Base-by-base conservation (phyloP, 345 rosid genomes). In the Bruguiera gymnorhiza region DNA sequence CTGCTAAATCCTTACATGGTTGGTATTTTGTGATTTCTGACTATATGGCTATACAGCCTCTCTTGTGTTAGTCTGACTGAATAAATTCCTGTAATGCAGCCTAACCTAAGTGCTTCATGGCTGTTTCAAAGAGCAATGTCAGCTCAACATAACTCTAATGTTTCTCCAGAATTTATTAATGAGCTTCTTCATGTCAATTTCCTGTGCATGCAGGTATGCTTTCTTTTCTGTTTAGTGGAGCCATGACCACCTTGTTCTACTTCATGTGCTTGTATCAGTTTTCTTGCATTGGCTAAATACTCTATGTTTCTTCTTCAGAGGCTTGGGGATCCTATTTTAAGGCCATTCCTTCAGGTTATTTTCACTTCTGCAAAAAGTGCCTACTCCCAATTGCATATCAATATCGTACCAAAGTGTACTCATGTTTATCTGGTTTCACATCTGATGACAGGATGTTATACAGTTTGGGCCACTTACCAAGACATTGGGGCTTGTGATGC, bases 111-210 rank as follows among this genome's bases (percentile, higher is more conserved):
- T 34, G 80, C 96, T 63, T 89, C 97, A 53, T 94, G 97, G 97
- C 82, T 94, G 51, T 94, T 94, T 81, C 98, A 94, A 78, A 85
- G 87, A 68, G 98, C 96, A 61, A 94, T 91, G 98, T 91, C 98
- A 52, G 95, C 93, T 3, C 86, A 87, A 79, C 85, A 87, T 66
- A 77, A 83, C 60, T 69, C 87, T 4, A 72, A 81, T 76, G 89
- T 89, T 74, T 78, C 89, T 34, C 83, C 89, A 30, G 87, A 84
- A 76, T 88, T 94, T 71, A 84, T 86, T 57, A 94, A 88, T 60
- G 98, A 94, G 80, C 97, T 94, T 79, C 98, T 94, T 75, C 71
- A 83, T 62, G 85, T 83, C 65, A 91, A 94, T 79, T 94, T 94
- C 79, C 84, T 43, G 76, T 78, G 90, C 67, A 91, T 94, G 97